Conservation (phyloP, 331 rosid genomes). For the Stylosanthes scabra region DNA sequence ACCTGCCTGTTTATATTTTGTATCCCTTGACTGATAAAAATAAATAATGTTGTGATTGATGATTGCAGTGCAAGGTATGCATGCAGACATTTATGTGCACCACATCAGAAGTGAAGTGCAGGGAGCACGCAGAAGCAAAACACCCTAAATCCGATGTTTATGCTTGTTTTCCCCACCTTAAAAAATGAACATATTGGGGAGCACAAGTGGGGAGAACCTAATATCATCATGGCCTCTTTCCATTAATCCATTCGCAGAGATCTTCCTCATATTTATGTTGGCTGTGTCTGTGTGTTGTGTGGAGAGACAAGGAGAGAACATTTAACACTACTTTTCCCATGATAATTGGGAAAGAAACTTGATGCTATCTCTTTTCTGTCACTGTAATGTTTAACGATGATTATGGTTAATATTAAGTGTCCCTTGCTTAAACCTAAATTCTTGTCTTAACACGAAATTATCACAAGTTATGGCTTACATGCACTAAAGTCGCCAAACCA, state of each 20-base stretch:
- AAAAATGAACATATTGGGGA: background rate
- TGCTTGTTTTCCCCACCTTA: no score
- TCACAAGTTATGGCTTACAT: background rate
- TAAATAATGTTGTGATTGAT: background rate
- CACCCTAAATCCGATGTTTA: no score
- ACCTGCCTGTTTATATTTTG: background rate
- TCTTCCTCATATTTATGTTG: conserved; percentile 10
- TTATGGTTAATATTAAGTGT: background rate
- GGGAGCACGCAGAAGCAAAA: no score
- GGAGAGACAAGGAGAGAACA: background rate
- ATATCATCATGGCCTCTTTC: conserved; percentile 32
- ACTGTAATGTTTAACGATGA: conserved; percentile 33
- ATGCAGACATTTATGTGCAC: no score
- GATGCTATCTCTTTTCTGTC: conserved; percentile 10
- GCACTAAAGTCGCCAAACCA: background rate
- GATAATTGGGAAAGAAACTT: conserved; percentile 15
- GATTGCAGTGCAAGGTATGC: no score
- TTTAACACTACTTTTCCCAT: conserved; percentile 1
- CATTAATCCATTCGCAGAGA: conserved; percentile 34
- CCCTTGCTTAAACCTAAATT: conserved; percentile 7
- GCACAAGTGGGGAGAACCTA: conserved; percentile 27
- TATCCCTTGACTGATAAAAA: conserved; percentile 18
- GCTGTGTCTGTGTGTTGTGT: conserved; percentile 34
- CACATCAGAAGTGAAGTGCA: no score
- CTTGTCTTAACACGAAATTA: background rate